Conservation (phyloP, 441 rosid genomes). For the Geranium incanum region DNA sequence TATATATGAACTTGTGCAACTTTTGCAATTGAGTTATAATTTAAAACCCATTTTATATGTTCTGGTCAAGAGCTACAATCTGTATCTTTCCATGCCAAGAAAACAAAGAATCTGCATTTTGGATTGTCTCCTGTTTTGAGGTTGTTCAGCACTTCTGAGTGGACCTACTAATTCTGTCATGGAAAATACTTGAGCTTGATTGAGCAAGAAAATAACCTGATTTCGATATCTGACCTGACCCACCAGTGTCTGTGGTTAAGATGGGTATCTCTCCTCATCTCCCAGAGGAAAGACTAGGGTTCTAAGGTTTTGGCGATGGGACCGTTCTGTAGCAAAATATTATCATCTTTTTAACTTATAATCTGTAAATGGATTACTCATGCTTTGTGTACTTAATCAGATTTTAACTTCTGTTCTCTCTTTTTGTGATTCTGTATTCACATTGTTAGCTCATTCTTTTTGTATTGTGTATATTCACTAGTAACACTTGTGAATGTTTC, state of each 20-base stretch:
- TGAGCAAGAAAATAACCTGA: not conserved
- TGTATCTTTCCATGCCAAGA: not conserved
- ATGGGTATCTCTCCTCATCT: not conserved
- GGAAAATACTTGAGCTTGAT: not conserved
- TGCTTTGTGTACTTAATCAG: not conserved
- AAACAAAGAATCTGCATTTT: not conserved
- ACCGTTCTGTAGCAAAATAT: not conserved
- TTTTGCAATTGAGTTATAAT: not conserved
- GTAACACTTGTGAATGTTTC: not conserved
- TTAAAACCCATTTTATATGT: not conserved
- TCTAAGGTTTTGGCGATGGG: too few relatives aligned
- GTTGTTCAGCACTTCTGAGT: not conserved
- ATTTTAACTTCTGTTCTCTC: not conserved
- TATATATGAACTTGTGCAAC: not conserved
- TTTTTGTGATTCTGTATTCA: not conserved
- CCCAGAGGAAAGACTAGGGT: not conserved
- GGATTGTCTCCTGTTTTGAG: not conserved
- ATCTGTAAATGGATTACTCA: not conserved
- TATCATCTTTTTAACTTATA: not conserved
- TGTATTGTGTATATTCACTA: not conserved
- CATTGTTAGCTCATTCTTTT: conserved; percentile 1
- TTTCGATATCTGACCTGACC: not conserved
- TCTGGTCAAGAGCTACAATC: not conserved
- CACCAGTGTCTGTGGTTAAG: not conserved
- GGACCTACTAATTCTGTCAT: not conserved